phyloP scores from a whole-genome alignment of 2,329 filamentous ascomycete species.

The Colletotrichum orchidophilum region DNA sequence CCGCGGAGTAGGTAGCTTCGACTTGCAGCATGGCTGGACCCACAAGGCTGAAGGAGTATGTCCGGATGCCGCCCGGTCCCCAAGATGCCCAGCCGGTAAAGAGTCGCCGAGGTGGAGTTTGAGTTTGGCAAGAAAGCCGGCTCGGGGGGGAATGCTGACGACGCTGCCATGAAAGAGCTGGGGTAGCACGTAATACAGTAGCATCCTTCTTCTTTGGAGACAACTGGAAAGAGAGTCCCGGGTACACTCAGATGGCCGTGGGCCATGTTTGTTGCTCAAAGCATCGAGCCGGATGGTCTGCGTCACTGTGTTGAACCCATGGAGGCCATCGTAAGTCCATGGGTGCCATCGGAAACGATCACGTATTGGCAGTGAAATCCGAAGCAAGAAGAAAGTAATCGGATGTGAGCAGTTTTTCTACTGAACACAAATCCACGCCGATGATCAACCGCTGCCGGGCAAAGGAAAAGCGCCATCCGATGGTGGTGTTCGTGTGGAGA shows the following conservation, averaged over 20 bases:
- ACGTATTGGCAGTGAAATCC: neutral
- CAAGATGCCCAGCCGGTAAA: constrained; percentile 27
- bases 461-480: too few species aligned
- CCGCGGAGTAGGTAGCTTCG: neutral
- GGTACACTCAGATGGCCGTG: too few species aligned
- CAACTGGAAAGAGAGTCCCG: neutral
- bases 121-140: neutral
- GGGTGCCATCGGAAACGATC: neutral
- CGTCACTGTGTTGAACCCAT: neutral
- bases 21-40: constrained; percentile 6
- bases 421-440: neutral
- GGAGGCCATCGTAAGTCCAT: neutral
- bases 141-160: constrained; percentile 4
- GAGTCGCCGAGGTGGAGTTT: constrained; percentile 19
- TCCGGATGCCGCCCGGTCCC: neutral
- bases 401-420: too few species aligned
- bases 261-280: neutral
- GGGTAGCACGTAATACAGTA: neutral
- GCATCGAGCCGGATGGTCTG: neutral
- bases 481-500: neutral
- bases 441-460: too few species aligned
- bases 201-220: neutral
- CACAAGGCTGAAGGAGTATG: constrained; percentile 27
- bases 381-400: neutral
- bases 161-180: neutral